Conservation (phyloP, 257 asterid genomes). For the Rauvolfia tetraphylla region DNA sequence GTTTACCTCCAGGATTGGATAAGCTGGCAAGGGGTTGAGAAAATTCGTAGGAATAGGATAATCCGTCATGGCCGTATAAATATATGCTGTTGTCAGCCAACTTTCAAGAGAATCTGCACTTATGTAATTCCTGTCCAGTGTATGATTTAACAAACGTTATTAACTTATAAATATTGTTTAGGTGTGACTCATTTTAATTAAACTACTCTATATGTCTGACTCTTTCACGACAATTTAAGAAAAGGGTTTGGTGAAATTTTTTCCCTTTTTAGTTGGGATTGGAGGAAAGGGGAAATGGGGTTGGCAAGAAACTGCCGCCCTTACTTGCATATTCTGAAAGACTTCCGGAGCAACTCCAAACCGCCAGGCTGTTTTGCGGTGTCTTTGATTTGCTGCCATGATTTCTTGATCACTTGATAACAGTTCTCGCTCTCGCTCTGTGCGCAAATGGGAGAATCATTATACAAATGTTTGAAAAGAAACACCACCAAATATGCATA, state of each 20-base stretch:
- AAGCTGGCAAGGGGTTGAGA: conserved; percentile 84
- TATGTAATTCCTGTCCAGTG: conserved; percentile 44
- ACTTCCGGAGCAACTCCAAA: conserved; percentile 49
- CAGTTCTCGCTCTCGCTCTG: conserved; percentile 85
- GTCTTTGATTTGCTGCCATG: conserved; percentile 77
- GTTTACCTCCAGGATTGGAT: conserved; percentile 73
- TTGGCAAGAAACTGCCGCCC: conserved; percentile 7
- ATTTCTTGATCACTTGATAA: conserved; percentile 64
- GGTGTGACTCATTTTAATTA: too few relatives aligned
- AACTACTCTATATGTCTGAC: too few relatives aligned
- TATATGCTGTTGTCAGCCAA: conserved; percentile 63
- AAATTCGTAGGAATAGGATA: conserved; percentile 83
- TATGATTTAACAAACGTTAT: background rate
- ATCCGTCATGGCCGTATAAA: conserved; percentile 91
- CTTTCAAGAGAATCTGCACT: conserved; percentile 31
- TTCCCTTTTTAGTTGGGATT: background rate
- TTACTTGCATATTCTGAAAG: conserved; percentile 86
- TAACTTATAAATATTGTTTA: too few relatives aligned
- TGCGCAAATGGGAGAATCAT: background rate
- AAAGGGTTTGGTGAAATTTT: background rate
- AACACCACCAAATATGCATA: background rate
- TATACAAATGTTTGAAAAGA: background rate
- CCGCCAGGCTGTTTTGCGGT: conserved; percentile 58
- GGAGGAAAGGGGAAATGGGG: background rate
- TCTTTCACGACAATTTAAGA: too few relatives aligned